Evolutionary conservation across 148 eudicot genomes (phyloP), one percentile per base, ranked within the genome.

Genomic region (Amaranthus hypochondriacus): DNA sequence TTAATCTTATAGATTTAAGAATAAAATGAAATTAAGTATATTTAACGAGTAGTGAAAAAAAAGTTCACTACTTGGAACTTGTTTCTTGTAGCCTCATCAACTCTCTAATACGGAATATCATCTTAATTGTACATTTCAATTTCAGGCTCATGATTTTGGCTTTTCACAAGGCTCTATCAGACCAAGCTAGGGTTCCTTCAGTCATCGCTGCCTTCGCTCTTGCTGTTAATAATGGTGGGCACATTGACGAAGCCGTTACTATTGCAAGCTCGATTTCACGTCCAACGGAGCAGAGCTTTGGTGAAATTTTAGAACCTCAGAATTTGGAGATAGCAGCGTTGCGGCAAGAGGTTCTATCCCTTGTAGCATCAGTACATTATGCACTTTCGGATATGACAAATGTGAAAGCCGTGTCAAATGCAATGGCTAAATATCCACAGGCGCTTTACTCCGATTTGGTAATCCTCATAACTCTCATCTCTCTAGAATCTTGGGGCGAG

Each of bases 381-480:
- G 81, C 86, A 14, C 77, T 93, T 52, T 59, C 81, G 69, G 62
- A 75, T 55, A 83, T 93, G 92, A 93, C 92, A 0, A 87, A 90
- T 62, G 88, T 81, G 74, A 64, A 81, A 73, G 77, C 76, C 69
- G 84, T 90, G 60, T 93, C 92, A 5, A 83, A 73, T 62, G 96
- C 98, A 21, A 84, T 93, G 93, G 74, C 86, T 50, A 69, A 71
- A 56, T 89, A 89, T 79, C 86, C 86, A 65, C 85, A 79, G 73
- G 94, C 98, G 55, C 98, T 96, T 13, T 79, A 76, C 66, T 93
- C 96, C 2, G 86, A 93, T 83, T 77, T 89, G 85, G 98, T 90
- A 83, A 83, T 65, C 68, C 55, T 21, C 66, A 28, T 9, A 53
- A 42, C 54, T 52, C 58, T 61, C 9, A 5, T 46, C 39, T 28